Percentiles rank a stretch among this genome's conserved stretches.
phyloP scores from a whole-genome alignment of 192 early-diverging fungal genomes.

The Kickxella alabastrina region DNA sequence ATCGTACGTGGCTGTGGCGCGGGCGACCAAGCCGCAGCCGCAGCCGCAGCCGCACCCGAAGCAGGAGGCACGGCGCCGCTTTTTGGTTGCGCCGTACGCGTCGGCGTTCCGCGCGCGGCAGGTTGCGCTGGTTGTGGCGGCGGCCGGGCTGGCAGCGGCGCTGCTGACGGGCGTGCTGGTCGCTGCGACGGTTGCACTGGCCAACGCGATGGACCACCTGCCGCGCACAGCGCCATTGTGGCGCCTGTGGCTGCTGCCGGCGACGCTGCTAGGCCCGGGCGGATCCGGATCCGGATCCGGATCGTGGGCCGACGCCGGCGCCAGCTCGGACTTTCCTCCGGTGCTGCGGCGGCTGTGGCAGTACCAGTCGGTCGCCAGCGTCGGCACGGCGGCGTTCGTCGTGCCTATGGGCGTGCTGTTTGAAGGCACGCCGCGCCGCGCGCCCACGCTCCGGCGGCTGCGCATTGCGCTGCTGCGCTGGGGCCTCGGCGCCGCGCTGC shows the following conservation, averaged over 20 bases:
- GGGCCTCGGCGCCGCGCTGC: constrained; percentile 3
- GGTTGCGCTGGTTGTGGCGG: constrained; percentile 24
- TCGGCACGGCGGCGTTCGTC: constrained; percentile 17
- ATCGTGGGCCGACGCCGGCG: constrained; percentile 10
- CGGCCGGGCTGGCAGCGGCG: constrained; percentile 36
- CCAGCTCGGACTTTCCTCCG: constrained; percentile 28
- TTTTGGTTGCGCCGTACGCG: constrained; percentile 31
- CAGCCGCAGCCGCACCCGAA: background rate
- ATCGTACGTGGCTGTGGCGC: constrained; percentile 27
- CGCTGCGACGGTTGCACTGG: constrained; percentile 31
- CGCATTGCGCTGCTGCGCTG: constrained; percentile 19
- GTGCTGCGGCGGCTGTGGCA: constrained; percentile 44
- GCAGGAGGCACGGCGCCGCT: background rate
- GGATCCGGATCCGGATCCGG: no score
- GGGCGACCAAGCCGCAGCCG: constrained; percentile 11
- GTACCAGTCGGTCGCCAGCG: constrained; percentile 40
- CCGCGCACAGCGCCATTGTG: constrained; percentile 19
- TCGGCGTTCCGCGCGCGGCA: constrained; percentile 37
- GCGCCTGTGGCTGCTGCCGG: constrained; percentile 47
- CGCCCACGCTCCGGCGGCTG: constrained; percentile 20
- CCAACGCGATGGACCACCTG: constrained; percentile 47
- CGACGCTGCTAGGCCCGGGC: constrained; percentile 32
- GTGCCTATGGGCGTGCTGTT: constrained; percentile 40
- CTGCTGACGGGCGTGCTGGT: constrained; percentile 27
- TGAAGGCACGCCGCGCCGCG: constrained; percentile 29